These are phyloP conservation scores for Lentinula raphanica DNA, from an alignment of 768 basidiomycete genomes.

Conservation along the genomic window DNA sequence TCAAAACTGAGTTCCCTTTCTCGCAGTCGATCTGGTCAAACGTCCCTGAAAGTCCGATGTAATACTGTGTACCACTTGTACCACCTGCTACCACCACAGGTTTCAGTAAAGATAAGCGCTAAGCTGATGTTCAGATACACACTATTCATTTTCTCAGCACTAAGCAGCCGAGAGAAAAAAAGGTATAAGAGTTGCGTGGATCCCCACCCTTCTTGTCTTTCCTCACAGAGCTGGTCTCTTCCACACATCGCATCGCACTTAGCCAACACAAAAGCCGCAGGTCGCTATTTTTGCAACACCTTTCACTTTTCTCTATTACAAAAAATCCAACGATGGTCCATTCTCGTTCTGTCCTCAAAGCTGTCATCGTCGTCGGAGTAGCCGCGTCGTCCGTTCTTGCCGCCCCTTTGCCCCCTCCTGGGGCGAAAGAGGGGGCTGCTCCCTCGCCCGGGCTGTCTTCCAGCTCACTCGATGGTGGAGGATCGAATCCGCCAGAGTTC, in stretches of 20 bases:
- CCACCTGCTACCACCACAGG: too few relatives aligned
- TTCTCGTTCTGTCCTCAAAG: neutral
- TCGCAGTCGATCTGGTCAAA: too few relatives aligned
- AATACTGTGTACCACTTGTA: too few relatives aligned
- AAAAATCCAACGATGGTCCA: neutral
- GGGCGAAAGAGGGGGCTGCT: neutral
- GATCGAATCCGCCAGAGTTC: too few relatives aligned
- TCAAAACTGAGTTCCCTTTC: too few relatives aligned
- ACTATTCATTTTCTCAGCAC: neutral
- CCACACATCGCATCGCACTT: neutral
- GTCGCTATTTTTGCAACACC: neutral
- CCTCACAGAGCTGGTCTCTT: neutral
- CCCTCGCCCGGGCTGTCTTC: too few relatives aligned
- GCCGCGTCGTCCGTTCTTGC: neutral
- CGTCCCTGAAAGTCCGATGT: too few relatives aligned
- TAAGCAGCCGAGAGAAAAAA: too few relatives aligned
- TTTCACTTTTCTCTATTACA: neutral
- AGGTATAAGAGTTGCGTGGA: neutral
- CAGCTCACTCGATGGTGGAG: too few relatives aligned
- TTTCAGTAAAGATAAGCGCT: neutral
- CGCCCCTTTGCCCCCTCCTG: neutral
- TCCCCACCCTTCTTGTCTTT: neutral
- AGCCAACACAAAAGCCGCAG: neutral
- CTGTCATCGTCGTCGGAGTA: neutral
- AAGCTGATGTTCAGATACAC: too few relatives aligned